Percentiles rank a stretch among this genome's conserved stretches.
phyloP scores from a whole-genome alignment of 225 moss, liverwort and hornwort genomes.

The Sphagnum tenellum region DNA sequence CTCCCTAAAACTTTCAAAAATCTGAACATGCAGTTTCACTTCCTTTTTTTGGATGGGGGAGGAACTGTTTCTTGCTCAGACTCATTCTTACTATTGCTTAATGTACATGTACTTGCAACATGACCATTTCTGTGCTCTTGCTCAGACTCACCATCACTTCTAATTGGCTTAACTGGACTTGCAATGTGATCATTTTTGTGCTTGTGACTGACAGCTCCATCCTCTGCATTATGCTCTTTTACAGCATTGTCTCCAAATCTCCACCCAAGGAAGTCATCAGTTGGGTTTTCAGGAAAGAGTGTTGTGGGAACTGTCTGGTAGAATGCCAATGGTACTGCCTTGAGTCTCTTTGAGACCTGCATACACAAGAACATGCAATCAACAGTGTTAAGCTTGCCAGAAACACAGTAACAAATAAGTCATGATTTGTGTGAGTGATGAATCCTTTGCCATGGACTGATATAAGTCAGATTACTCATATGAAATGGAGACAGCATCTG shows the following conservation, averaged over 20 bases:
- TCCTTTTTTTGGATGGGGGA: conserved; percentile 14
- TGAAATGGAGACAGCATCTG: neutral
- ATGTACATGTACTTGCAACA: no score
- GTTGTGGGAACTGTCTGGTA: conserved; percentile 55
- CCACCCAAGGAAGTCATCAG: conserved; percentile 64
- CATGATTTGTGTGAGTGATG: no score
- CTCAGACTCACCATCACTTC: no score
- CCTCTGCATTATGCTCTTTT: conserved; percentile 8
- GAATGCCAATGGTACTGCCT: conserved; percentile 80
- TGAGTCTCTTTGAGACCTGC: conserved; percentile 73
- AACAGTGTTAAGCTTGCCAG: no score
- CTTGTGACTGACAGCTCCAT: conserved; percentile 1
- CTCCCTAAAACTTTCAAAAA: no score
- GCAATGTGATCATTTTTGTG: neutral
- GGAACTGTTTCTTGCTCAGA: conserved; percentile 2
- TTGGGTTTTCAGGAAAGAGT: conserved; percentile 49
- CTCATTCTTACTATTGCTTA: conserved; percentile 1
- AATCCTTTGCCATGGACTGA: no score
- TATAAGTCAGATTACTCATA: neutral
- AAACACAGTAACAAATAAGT: no score
- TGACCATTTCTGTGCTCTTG: no score
- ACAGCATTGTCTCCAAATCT: conserved; percentile 27
- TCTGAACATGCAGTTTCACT: neutral
- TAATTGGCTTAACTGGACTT: neutral
- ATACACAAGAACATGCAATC: neutral